Evolutionary conservation across 768 basidiomycete genomes (phyloP).

Genomic region (Termitomyces eurrhizus): DNA sequence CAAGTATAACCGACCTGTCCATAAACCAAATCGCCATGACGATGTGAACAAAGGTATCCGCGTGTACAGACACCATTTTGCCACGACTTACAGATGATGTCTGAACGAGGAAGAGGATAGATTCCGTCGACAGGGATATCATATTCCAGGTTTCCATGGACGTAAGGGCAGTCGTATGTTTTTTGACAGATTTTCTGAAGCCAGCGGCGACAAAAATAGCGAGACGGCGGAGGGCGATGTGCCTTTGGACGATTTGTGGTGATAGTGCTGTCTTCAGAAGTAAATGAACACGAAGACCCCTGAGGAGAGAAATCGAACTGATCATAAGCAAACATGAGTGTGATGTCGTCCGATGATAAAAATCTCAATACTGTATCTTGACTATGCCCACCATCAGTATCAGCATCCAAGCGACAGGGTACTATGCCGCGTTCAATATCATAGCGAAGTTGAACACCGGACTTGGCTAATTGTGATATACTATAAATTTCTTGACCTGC

Average conservation of each 20-base stretch:
- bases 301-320: conserved; percentile 5
- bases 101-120: conserved; percentile 1
- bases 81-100: background rate
- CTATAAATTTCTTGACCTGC: no score
- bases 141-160: conserved; percentile 16
- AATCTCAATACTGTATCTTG: conserved; percentile 1
- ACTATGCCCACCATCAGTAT: conserved; percentile 6
- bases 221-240: conserved; percentile 7
- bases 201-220: conserved; percentile 12
- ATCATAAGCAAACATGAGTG: background rate
- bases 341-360: background rate
- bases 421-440: conserved; percentile 1
- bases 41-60: conserved; percentile 6
- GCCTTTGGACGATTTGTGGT: background rate
- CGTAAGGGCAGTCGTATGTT: conserved; percentile 17
- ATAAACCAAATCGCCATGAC: conserved; percentile 10
- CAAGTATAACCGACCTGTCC: background rate
- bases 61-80: background rate
- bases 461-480: background rate
- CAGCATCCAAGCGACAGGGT: background rate
- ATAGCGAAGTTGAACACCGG: conserved; percentile 1
- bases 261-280: background rate
- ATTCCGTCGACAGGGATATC: conserved; percentile 10
- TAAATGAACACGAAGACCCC: conserved; percentile 9
- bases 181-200: conserved; percentile 19